phyloP scores from a whole-genome alignment of 1,139 yeast genomes.

The Hemisphaericaspora lyxosophila region DNA sequence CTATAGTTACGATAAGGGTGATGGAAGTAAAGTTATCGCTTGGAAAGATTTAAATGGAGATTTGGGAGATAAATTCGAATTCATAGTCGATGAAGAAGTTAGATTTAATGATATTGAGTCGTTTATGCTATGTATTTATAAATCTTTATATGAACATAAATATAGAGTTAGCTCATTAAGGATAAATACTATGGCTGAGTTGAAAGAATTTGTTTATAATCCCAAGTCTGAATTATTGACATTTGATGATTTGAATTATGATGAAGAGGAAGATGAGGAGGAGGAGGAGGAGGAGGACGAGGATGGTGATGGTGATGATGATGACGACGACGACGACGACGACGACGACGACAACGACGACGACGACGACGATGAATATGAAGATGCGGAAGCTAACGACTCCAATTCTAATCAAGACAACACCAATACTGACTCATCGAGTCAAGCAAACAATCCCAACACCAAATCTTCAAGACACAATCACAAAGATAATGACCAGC shows the following conservation, averaged over 20 bases:
- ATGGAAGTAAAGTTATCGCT: slow-evolving; percentile 50
- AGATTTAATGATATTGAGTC: slow-evolving; percentile 56
- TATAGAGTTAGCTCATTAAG: slow-evolving; percentile 56
- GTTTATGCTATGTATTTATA: slow-evolving; percentile 63
- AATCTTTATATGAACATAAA: slow-evolving; percentile 76
- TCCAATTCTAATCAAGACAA: not conserved
- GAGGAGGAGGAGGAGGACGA: slow-evolving; percentile 15
- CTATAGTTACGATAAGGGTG: slow-evolving; percentile 35
- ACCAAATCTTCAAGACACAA: not conserved
- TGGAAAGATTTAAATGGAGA: slow-evolving; percentile 90
- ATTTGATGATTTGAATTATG: slow-evolving; percentile 22
- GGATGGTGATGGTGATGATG: slow-evolving; percentile 16
- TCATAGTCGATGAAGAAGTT: slow-evolving; percentile 66
- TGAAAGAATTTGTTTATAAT: slow-evolving; percentile 56
- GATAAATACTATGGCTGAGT: slow-evolving; percentile 42
- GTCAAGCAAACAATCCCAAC: not conserved
- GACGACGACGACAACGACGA: slow-evolving; percentile 8
- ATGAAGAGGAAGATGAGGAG: slow-evolving; percentile 10
- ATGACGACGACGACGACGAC: slow-evolving; percentile 11
- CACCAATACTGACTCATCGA: not conserved
- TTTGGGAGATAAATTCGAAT: slow-evolving; percentile 82
- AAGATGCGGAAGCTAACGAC: slow-evolving; percentile 6
- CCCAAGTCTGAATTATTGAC: slow-evolving; percentile 23
- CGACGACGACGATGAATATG: slow-evolving; percentile 22
- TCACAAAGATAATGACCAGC: not conserved